A percentile compares a stretch with the other conserved stretches of the same genome.
phyloP scores from a whole-genome alignment of 768 basidiomycete species.

The Infundibulicybe gibba region DNA sequence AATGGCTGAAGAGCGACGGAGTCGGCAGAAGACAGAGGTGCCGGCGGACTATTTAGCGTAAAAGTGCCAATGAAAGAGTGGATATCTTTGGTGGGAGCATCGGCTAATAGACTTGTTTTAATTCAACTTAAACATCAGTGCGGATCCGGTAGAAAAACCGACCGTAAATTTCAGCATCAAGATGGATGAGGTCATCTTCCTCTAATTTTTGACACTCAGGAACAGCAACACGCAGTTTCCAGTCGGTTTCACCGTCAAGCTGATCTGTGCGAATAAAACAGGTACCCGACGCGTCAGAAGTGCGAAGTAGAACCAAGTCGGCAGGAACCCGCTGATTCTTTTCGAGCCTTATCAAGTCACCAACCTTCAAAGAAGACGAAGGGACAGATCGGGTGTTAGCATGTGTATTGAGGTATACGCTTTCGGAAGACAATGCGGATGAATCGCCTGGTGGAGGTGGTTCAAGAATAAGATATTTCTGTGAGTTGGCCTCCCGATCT shows the following conservation, averaged over 20 bases:
- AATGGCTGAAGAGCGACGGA: conserved; percentile 37
- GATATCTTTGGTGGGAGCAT: conserved; percentile 95
- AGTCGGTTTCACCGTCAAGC: conserved; percentile 97
- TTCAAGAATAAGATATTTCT: conserved; percentile 83
- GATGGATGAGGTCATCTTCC: conserved; percentile 47
- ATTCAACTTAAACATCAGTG: conserved; percentile 9
- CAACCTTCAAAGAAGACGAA: conserved; percentile 84
- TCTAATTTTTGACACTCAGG: conserved; percentile 74
- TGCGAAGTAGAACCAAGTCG: conserved; percentile 86
- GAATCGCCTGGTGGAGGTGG: conserved; percentile 32
- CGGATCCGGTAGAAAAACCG: conserved; percentile 13
- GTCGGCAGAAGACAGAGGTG: conserved; percentile 16
- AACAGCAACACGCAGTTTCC: conserved; percentile 93
- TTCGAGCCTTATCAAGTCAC: conserved; percentile 87
- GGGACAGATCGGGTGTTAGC: conserved; percentile 74
- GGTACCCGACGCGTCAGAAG: conserved; percentile 85
- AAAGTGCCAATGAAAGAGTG: conserved; percentile 94
- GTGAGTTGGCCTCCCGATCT: conserved; percentile 93
- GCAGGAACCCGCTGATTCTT: conserved; percentile 98
- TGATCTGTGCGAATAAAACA: conserved; percentile 99
- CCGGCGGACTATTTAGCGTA: conserved; percentile 57
- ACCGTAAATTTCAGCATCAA: conserved; percentile 93
- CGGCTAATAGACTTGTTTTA: conserved; percentile 49
- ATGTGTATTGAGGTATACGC: conserved; percentile 41
- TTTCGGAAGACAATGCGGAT: conserved; percentile 29